Base-by-base conservation (phyloP, 2,329 filamentous ascomycete species). In the Colletotrichum scovillei region DNA sequence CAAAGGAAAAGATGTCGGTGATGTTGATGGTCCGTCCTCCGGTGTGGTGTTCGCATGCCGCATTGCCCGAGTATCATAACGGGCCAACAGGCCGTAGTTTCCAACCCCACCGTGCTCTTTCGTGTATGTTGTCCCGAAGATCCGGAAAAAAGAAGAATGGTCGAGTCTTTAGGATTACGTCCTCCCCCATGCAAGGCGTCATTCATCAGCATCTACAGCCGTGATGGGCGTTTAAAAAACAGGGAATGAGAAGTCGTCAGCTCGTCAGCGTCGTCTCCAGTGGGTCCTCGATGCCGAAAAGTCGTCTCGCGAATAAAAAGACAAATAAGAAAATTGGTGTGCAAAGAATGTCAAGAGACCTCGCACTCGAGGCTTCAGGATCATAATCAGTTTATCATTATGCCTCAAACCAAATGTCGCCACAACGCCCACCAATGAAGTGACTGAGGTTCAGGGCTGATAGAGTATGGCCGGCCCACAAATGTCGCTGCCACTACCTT, bases 131-230 rank as follows among this genome's bases (percentile, higher is more conserved):
- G 63, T 49, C 35, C 42, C 65, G 59, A 55, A 57, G 53, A 63
- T 35, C 69, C 49, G 60, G 38, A 74, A 74, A 76, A 64, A 76
- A 58, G 64, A 57, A 72, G 57, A 55, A 63, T 57, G 52, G 49
- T 58, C 65, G 58, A 69, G 52, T 74, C 74, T 73, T 68, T 63
- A 69, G 57, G 42, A 78, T 76, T 77, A 77, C 74, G 55, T 74
- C 76, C 80, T 59, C 70, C 79, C 80, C 80, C 79, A 80, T 84
- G 83, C 81, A 84, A 79, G 81, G 80, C 82, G 81, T 85, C 80
- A 84, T 81, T 85, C 83, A 82, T 86, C 80, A 85, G 81, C 83
- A 81, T 84, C 80, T 83, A 81, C 79, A 81, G 81, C 80, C 81
- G 76, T 82, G 78, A 80, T 58, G 75, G 77, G 78, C 78, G 77